These are phyloP conservation scores for Tremella fuciformis DNA, from an alignment of 768 basidiomycete species.

Conservation along the genomic window DNA sequence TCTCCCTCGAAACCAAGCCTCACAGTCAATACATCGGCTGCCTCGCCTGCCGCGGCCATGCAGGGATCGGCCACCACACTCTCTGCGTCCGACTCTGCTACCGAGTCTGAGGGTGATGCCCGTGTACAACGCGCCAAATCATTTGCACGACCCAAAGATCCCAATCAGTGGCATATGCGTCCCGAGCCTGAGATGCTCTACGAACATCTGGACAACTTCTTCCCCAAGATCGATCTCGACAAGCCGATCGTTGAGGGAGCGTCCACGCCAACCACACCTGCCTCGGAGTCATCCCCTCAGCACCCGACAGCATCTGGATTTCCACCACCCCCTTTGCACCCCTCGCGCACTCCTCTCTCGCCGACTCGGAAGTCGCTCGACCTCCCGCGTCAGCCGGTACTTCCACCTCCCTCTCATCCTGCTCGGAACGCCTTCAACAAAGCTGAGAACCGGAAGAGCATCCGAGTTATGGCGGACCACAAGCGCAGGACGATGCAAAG, in stretches of 20 bases:
- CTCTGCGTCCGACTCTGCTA: constrained; percentile 36
- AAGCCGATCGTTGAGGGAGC: constrained; percentile 87
- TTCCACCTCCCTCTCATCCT: constrained; percentile 20
- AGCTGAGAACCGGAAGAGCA: constrained; percentile 63
- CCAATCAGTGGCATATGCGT: constrained; percentile 78
- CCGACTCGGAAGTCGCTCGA: constrained; percentile 8
- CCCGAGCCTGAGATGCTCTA: constrained; percentile 90
- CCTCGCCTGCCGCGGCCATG: not conserved
- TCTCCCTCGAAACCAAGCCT: constrained; percentile 31
- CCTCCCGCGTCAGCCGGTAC: not conserved
- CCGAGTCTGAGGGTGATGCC: constrained; percentile 34
- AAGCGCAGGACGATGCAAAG: constrained; percentile 22
- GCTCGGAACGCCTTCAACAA: constrained; percentile 40
- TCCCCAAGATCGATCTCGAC: constrained; percentile 93
- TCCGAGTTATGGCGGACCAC: constrained; percentile 71
- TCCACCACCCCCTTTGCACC: constrained; percentile 23
- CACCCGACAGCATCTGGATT: not conserved
- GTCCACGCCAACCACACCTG: constrained; percentile 39
- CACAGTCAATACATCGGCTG: constrained; percentile 24
- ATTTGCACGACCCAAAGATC: constrained; percentile 63
- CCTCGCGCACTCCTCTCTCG: constrained; percentile 15
- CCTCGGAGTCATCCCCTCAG: constrained; percentile 24
- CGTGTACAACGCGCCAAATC: constrained; percentile 55
- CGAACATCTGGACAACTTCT: constrained; percentile 87
- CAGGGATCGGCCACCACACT: constrained; percentile 10